These are phyloP conservation scores for Colletotrichum godetiae DNA, from an alignment of 2,329 filamentous ascomycete genomes.

Conservation along the genomic window DNA sequence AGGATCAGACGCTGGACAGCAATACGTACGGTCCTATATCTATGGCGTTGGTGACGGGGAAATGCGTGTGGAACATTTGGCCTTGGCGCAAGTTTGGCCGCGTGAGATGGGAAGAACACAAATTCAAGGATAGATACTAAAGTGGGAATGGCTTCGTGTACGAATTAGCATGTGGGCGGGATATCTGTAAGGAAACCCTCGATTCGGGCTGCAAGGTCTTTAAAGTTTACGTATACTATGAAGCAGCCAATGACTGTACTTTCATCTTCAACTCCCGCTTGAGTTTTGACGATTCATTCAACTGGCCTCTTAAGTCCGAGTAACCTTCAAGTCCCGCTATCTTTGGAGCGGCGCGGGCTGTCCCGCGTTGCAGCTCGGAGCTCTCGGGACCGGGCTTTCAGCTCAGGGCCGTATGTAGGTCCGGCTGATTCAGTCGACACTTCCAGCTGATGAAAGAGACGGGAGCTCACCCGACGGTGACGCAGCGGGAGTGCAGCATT, in stretches of 20 bases:
- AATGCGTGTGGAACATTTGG: conserved; percentile 77
- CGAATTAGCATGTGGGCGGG: neutral
- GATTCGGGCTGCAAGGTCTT: neutral
- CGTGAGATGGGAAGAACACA: conserved; percentile 68
- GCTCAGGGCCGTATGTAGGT: neutral
- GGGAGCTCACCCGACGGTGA: conserved; percentile 19
- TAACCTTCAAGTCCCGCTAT: neutral
- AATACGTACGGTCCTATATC: conserved; percentile 91
- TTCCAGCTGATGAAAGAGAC: neutral
- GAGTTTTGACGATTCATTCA: neutral
- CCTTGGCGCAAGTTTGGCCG: conserved; percentile 70
- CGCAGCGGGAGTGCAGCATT: conserved; percentile 23
- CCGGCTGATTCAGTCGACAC: neutral
- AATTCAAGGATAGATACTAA: conserved; percentile 44
- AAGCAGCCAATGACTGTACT: neutral
- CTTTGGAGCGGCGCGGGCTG: neutral
- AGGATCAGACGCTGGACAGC: conserved; percentile 80
- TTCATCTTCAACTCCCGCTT: neutral
- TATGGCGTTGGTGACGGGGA: conserved; percentile 78
- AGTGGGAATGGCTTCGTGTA: conserved; percentile 2
- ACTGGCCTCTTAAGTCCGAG: neutral
- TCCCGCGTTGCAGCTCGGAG: neutral
- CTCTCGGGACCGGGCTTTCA: neutral
- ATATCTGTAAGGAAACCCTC: neutral
- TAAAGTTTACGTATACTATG: neutral